Evolutionary conservation across 83 land plant species (phyloP), one percentile per base, ranked within the genome.

Genomic region (Larix sibirica): DNA sequence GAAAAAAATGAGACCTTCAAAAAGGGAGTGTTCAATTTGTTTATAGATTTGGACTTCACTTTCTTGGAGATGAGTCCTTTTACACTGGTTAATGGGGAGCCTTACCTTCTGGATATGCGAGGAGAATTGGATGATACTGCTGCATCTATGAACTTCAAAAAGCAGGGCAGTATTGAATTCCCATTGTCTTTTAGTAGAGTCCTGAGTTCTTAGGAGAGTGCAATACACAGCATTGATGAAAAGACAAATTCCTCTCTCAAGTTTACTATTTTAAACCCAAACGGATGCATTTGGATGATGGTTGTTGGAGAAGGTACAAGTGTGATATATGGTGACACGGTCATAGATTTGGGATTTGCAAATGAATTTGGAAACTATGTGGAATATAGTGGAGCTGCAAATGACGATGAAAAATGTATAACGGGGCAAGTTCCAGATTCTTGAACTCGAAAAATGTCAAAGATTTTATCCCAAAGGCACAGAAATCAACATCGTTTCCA

Each of bases 331-430:
- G 90, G 91, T 23, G 92, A 90, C 84, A 90, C 92, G 12, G 92
- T 90, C 83, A 79, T 58, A 10, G 91, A 88, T 85, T 78, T 90
- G 58, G 88, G 91, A 59, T 90, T 77, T 83, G 90, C 91, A 28
- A n/a, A 79, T 80, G 91, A 90, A 63, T 88, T 90, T 66, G 91
- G 91, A 28, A 90, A 90, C 81, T 90, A 90, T 83, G 91, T 88
- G 6, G 90, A 90, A 83, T 90, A 90, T 87, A 95, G 98, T 94
- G 99, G 99, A 63, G 99, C 99, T 82, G 98, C 99, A 36, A 97
- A 93, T 79, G 98, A 97, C 74, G 99, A 95, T 18, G 98, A 97
- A n/a, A n/a, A n/a, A n/a, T n/a, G n/a, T n/a, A n/a, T n/a, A n/a
- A n/a, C n/a, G n/a, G n/a, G n/a, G n/a, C n/a, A n/a, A n/a, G n/a